Percentiles rank a stretch among this genome's conserved stretches.
Conservation (phyloP, 2,329 filamentous ascomycete species). For the Davidsoniella eucalypti region DNA sequence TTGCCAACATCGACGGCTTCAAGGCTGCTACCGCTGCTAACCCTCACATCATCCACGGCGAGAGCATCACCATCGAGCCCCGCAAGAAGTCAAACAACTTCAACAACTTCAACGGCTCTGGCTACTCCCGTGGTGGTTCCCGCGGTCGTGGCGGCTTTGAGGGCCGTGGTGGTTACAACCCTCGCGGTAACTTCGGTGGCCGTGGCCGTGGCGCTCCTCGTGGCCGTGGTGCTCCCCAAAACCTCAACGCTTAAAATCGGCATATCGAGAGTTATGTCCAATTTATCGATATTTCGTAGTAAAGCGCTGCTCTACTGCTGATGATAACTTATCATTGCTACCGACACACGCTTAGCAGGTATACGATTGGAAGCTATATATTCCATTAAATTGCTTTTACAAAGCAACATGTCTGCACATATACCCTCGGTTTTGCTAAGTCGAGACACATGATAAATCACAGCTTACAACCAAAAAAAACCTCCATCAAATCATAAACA, state of each 20-base stretch:
- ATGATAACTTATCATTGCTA: too few species aligned
- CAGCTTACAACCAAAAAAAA: too few species aligned
- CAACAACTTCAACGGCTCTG: constrained; percentile 50
- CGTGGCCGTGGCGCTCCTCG: constrained; percentile 50
- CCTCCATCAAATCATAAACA: too few species aligned
- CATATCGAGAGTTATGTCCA: too few species aligned
- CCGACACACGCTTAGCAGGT: too few species aligned
- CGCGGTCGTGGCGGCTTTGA: constrained; percentile 54
- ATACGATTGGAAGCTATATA: too few species aligned
- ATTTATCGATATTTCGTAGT: too few species aligned
- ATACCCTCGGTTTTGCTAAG: too few species aligned
- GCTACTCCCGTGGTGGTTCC: constrained; percentile 38
- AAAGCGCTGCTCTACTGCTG: too few species aligned
- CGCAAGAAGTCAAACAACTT: constrained; percentile 61
- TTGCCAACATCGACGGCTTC: constrained; percentile 64
- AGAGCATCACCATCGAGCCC: constrained; percentile 75
- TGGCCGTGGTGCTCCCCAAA: constrained; percentile 43
- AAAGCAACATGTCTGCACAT: too few species aligned
- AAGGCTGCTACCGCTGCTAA: constrained; percentile 69
- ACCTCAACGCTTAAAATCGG: constrained; percentile 30
- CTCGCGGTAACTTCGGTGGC: constrained; percentile 44
- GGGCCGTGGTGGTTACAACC: constrained; percentile 42
- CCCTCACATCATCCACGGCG: constrained; percentile 68
- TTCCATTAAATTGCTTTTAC: too few species aligned
- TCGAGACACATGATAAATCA: too few species aligned